A percentile compares a stretch with the other conserved stretches of the same genome.
Evolutionary conservation across 78 protist genomes (phyloP).

Genomic region (Emiliania huxleyi): DNA sequence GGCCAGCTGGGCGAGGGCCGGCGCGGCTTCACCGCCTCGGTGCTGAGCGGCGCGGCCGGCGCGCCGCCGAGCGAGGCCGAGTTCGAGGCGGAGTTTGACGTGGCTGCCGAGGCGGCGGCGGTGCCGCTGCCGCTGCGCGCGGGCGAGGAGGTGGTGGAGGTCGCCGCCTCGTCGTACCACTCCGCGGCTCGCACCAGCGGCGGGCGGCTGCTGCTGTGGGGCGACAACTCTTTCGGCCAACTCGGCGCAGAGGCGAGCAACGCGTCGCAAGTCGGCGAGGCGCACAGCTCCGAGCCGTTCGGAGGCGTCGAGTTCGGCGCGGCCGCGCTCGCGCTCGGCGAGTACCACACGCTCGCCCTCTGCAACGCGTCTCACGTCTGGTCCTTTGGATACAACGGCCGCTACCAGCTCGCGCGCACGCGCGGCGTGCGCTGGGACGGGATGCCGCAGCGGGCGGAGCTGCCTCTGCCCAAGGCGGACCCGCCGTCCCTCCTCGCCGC

Average conservation of each 20-base stretch:
- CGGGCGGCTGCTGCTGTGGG: constrained; percentile 3
- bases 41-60: background rate
- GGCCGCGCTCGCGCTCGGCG: background rate
- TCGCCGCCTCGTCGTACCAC: background rate
- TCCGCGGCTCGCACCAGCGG: too few species aligned
- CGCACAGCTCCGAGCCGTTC: background rate
- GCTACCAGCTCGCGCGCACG: background rate
- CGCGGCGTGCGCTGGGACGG: background rate
- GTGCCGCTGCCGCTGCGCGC: background rate
- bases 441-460: background rate
- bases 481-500: background rate
- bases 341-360: background rate
- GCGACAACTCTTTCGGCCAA: background rate
- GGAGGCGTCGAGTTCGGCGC: background rate
- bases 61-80: background rate
- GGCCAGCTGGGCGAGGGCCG: background rate
- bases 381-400: background rate
- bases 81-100: background rate
- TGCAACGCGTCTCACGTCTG: background rate
- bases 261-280: background rate
- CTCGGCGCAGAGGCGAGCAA: background rate
- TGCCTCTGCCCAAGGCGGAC: background rate
- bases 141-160: background rate
- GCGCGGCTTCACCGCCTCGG: background rate
- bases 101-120: background rate